These are phyloP conservation scores for Beauveria sp. DNA, from an alignment of 2,329 filamentous ascomycete species.

Conservation along the genomic window DNA sequence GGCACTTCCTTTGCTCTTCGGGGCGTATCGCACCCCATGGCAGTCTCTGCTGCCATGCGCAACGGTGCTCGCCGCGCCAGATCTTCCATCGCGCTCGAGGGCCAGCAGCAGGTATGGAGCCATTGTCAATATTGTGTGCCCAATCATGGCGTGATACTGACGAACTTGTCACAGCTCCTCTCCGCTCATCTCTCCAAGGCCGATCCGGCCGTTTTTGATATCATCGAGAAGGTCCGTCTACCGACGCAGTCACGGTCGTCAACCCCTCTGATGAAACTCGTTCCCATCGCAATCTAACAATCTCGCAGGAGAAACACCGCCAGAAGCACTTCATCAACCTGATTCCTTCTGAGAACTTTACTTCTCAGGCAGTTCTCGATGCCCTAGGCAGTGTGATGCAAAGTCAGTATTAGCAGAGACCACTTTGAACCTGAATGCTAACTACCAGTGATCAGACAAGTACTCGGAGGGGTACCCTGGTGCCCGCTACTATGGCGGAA, in stretches of 20 bases:
- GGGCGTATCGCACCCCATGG: slow-evolving; percentile 27
- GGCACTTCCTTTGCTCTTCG: slow-evolving; percentile 41
- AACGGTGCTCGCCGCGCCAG: slow-evolving; percentile 28
- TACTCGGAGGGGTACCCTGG: slow-evolving; percentile 98
- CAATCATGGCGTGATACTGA: slow-evolving; percentile 2
- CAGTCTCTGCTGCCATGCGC: slow-evolving; percentile 16
- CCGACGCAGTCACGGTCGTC: not conserved
- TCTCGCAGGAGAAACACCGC: slow-evolving; percentile 73
- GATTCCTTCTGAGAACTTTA: slow-evolving; percentile 93
- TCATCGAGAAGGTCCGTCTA: slow-evolving; percentile 72
- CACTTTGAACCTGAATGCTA: slow-evolving; percentile 17
- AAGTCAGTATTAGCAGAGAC: slow-evolving; percentile 45
- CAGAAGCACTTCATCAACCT: slow-evolving; percentile 99
- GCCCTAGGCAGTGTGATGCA: slow-evolving; percentile 92
- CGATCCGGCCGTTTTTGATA: slow-evolving; percentile 79
- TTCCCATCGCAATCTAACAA: not conserved
- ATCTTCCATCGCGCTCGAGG: slow-evolving; percentile 43
- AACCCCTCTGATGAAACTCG: not conserved
- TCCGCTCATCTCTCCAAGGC: slow-evolving; percentile 71
- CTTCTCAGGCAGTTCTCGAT: slow-evolving; percentile 85
- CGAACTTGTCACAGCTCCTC: slow-evolving; percentile 53
- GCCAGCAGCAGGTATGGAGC: slow-evolving; percentile 49
- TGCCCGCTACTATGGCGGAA: slow-evolving; percentile 92
- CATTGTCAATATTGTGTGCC: slow-evolving; percentile 11
- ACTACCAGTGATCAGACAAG: slow-evolving; percentile 57